Conservation (phyloP, 768 basidiomycete species). For the Tricholoma terreum region DNA sequence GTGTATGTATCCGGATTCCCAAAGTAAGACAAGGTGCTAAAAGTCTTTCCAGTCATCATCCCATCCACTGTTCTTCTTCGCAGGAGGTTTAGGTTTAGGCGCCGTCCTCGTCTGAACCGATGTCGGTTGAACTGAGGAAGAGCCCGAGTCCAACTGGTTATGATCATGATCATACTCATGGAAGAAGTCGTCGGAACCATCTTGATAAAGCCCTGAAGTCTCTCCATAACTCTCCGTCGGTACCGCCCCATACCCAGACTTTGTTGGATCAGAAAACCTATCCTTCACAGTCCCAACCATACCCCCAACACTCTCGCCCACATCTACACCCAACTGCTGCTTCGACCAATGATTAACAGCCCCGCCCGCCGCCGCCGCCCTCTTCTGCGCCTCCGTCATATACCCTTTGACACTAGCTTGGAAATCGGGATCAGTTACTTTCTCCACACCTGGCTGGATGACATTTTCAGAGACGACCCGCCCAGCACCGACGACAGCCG, state of each 20-base stretch:
- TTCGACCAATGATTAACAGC: constrained; percentile 78
- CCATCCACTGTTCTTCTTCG: constrained; percentile 56
- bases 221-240: constrained; percentile 48
- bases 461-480: constrained; percentile 81
- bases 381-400: constrained; percentile 63
- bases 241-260: constrained; percentile 50
- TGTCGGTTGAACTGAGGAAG: constrained; percentile 15
- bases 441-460: constrained; percentile 86
- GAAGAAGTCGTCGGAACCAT: constrained; percentile 67
- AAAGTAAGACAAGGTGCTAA: constrained; percentile 31
- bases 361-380: constrained; percentile 57
- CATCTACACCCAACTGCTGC: constrained; percentile 78
- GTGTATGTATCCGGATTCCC: background rate
- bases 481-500: constrained; percentile 77
- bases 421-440: constrained; percentile 75
- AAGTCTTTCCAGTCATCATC: constrained; percentile 84
- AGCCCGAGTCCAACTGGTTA: constrained; percentile 13
- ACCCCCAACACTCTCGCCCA: constrained; percentile 72
- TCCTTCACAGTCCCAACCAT: constrained; percentile 66
- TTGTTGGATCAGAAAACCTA: constrained; percentile 49
- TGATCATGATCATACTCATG: constrained; percentile 42
- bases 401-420: constrained; percentile 74
- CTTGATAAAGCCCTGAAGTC: constrained; percentile 58
- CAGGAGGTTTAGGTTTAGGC: constrained; percentile 11
- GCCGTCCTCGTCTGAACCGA: constrained; percentile 6